Base-by-base conservation (phyloP, 2,329 filamentous ascomycete species). In the Cordyceps cicadae region DNA sequence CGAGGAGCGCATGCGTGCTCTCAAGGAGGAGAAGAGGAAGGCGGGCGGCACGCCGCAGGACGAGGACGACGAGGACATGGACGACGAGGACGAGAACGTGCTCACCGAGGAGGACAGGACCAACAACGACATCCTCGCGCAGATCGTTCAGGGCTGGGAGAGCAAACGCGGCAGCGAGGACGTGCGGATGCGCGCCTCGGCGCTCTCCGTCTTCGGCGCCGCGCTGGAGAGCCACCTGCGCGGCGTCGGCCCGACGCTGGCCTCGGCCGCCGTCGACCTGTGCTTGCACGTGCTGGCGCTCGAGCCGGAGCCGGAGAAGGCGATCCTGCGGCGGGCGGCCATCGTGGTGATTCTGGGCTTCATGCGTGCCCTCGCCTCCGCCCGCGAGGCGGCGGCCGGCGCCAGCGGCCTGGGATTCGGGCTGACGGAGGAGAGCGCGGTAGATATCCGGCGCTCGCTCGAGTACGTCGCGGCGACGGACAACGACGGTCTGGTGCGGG, bases 141-240 rank as follows among this genome's bases (percentile, higher is more conserved):
- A 79, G 62, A 89, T 90, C 62, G 77, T 90, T 0, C 74, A 79
- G 15, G 87, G 86, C 0, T 90, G 88, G 88, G 80, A 87, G 64
- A 81, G 85, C 63, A 85, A 83, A 60, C 75, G 79, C 17, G 87
- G 86, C 0, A 79, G 80, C 62, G 88, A 91, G 69, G 88, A 91
- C 67, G 76, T 90, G 14, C 80, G 88, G 4, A 81, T 92, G 65
- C 83, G 88, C 1, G 76, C 87, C 15, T 90, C 87, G 24, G 85
- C 87, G 4, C 70, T 92, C 7, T 87, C 86, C 5, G 80, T 91
- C 52, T 76, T 91, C 49, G 81, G 82, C 0, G 74, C 74, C 1
- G 78, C 79, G 0, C 71, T 90, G 29, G 86, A 90, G 69, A 81
- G 78, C 1, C 86, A 85, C 64, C 74, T 87, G 4, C 72, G 74